Evolutionary conservation across 352 stramenopile species (phyloP), one percentile per base, ranked within the genome.

Genomic region (Globisporangium camurandrum): DNA sequence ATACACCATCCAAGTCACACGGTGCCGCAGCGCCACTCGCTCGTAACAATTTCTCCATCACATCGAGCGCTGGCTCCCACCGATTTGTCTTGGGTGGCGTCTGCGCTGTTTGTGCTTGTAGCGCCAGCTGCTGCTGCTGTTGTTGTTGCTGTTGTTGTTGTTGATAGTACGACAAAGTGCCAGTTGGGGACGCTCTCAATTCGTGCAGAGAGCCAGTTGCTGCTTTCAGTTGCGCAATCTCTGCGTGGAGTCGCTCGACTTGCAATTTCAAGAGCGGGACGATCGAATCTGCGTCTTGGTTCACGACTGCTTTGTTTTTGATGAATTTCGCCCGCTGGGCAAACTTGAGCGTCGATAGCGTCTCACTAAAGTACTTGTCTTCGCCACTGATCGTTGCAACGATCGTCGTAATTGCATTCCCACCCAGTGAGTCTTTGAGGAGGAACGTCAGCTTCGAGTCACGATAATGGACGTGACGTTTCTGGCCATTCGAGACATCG

Each of bases 381-480:
- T 91, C 73, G 0, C 78, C 69, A 5, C 80, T 79, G 31, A 91
- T 85, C 0, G 82, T 93, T 5, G 76, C 82, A 14, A 95, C 70
- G 43, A 96, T 87, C 31, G 76, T 88, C 16, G 86, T 95, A 46
- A 89, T 84, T 11, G 84, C 84, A 53, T 96, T 96, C 78, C 83
- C 83, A 30, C 83, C 83, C 10, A 93, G 58, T 1, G 83, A 93
- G 50, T 93, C 83, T 45, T 90, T 91, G n/a, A 93, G 52, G 11
- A 93, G 54, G 51, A 89, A 93, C 1, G 83, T 93, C 40, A 93
- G 54, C 62, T 92, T 93, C 5, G 78, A 92, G 52, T 93, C 80
- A 9, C 83, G 83, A 51, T 93, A 93, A 47, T 90, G 79, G 11
- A 88, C 81, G 43, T 93, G 81, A 11, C 78, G 78, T 22, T 85